Base-by-base conservation (phyloP, 352 stramenopile genomes). In the Phytophthora pseudosyringae region DNA sequence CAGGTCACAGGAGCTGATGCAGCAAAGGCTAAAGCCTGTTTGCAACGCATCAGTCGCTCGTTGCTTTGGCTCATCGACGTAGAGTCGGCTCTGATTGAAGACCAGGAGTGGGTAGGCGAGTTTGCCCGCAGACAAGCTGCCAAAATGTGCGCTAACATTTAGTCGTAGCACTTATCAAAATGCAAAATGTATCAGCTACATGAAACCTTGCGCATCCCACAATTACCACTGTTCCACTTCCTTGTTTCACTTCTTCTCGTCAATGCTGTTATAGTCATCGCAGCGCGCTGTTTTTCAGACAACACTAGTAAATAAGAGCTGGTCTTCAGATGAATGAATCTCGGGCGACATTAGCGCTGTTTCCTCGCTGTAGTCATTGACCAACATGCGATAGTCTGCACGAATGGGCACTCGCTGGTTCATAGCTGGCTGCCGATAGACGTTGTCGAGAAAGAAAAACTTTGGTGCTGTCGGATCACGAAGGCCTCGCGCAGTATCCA, bases 371-470 rank as follows among this genome's bases (percentile, higher is more conserved):
- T 76, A 76, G 52, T 79, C 49, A 49, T 79, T 70, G 11, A 69
- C 60, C 18, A 88, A 71, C 75, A 90, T 78, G 1, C 78, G 78
- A 62, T 90, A 90, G 45, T 92, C 80, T 5, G 82, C 72, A 1
- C 71, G 74, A 48, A 91, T 69, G 7, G 80, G 66, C 26, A 57
- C 51, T 33, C 71, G 58, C 46, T 93, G 58, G 44, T 73, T 78
- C 81, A 93, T 88, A 1, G 83, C 85, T 46, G 85, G 85, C 48
- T 93, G 85, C 2, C 63, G 71, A 60, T 91, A 93, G 4, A 91
- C 83, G 10, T 80, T 78, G 35, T 93, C 75, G 9, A 94, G 54
- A 43, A 93, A 94, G 38, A 75, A 69, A 55, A 88, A 90, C 15
- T 71, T 69, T 8, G 56, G 39, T 1, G 49, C 49, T 5, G 64